These are phyloP conservation scores for Thielaviopsis populi DNA, from an alignment of 2,329 filamentous ascomycete genomes.

Conservation along the genomic window DNA sequence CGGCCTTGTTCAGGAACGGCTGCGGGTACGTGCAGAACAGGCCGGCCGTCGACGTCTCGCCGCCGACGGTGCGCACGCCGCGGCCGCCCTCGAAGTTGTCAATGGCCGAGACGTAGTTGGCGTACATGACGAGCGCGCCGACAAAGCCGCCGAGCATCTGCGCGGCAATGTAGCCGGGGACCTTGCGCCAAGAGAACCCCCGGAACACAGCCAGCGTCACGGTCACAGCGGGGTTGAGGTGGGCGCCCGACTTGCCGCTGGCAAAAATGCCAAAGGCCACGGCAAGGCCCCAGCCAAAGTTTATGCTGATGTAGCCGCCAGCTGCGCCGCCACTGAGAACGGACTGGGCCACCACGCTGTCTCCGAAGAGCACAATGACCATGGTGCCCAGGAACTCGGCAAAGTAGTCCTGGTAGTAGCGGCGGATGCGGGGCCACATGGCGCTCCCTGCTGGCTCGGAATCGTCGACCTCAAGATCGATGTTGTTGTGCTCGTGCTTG, in stretches of 20 bases:
- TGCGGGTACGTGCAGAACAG: constrained; percentile 63
- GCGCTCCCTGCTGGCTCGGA: neutral
- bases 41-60: constrained; percentile 45
- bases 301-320: constrained; percentile 36
- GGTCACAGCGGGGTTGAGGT: constrained; percentile 58
- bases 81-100: constrained; percentile 45
- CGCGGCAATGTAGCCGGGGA: constrained; percentile 51
- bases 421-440: constrained; percentile 40
- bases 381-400: constrained; percentile 56
- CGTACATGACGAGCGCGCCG: constrained; percentile 45
- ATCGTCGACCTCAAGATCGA: neutral
- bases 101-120: constrained; percentile 50
- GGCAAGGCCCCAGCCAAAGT: constrained; percentile 41
- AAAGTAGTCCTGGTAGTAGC: constrained; percentile 40
- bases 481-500: constrained; percentile 7
- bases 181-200: constrained; percentile 52
- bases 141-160: constrained; percentile 54
- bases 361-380: constrained; percentile 52
- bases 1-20: constrained; percentile 40
- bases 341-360: constrained; percentile 58
- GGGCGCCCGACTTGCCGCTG: constrained; percentile 49
- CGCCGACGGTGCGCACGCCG: constrained; percentile 45
- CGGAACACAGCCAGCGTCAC: constrained; percentile 54
- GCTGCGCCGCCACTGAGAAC: constrained; percentile 37
- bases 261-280: constrained; percentile 57